Evolutionary conservation across 106 monocot species (phyloP).

Genomic region (Platanthera zijinensis): DNA sequence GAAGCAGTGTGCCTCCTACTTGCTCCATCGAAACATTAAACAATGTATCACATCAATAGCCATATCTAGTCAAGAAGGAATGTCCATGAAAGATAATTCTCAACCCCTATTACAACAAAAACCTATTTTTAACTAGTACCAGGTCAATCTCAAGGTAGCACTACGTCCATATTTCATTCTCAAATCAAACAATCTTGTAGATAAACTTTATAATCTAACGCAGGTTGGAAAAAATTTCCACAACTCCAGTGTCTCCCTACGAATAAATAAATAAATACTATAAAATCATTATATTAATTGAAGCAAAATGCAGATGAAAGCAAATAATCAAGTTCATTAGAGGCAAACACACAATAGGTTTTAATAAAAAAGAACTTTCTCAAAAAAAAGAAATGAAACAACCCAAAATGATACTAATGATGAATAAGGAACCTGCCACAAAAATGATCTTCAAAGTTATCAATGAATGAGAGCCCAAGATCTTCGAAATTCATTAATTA

Average conservation of each 20-base stretch:
- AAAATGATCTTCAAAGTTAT: not conserved
- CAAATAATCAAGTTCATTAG: not conserved
- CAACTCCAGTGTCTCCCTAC: slow-evolving; percentile 44
- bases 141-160: slow-evolving; percentile 72
- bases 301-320: not conserved
- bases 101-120: no score
- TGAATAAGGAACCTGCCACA: not conserved
- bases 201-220: slow-evolving; percentile 64
- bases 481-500: not conserved
- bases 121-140: no score
- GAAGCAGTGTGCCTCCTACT: no score
- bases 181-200: slow-evolving; percentile 49
- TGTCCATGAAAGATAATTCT: no score
- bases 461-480: not conserved
- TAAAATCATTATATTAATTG: not conserved
- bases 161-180: slow-evolving; percentile 57
- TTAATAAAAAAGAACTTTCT: not conserved
- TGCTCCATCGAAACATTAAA: no score
- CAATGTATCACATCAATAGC: no score
- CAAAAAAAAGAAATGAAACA: not conserved
- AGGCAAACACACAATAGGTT: not conserved
- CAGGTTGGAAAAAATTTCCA: slow-evolving; percentile 51
- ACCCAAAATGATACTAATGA: not conserved
- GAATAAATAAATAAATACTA: slow-evolving; percentile 9
- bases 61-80: no score